A percentile compares a stretch with the other conserved stretches of the same genome.
Evolutionary conservation across 1,139 yeast genomes (phyloP).

Genomic region (Kluyveromyces sp.): DNA sequence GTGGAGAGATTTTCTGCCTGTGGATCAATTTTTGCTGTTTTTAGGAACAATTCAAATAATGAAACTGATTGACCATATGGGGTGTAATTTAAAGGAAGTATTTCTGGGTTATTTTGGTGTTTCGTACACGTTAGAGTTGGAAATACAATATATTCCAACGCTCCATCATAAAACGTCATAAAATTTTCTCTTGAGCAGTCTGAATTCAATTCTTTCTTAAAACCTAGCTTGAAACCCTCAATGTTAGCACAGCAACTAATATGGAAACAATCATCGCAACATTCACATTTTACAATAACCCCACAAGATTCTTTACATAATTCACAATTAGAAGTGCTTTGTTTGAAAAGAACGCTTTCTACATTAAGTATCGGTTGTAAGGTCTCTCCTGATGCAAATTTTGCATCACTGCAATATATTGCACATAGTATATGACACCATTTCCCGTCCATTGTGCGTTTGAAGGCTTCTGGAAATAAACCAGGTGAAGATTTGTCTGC

Average conservation of each 20-base stretch:
- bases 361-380: conserved; percentile 40
- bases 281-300: conserved; percentile 36
- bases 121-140: conserved; percentile 17
- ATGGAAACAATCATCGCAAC: conserved; percentile 42
- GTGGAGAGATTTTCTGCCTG: neutral
- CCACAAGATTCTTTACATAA: conserved; percentile 40
- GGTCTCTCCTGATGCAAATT: conserved; percentile 34
- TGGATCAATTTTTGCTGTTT: conserved; percentile 9
- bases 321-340: conserved; percentile 28
- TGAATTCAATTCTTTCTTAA: conserved; percentile 22
- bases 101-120: conserved; percentile 9
- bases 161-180: conserved; percentile 2
- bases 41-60: conserved; percentile 12
- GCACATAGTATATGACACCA: conserved; percentile 87
- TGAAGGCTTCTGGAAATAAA: conserved; percentile 57
- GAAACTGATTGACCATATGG: conserved; percentile 3
- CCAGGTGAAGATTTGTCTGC: conserved; percentile 36
- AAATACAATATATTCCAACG: conserved; percentile 4
- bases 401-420: conserved; percentile 39
- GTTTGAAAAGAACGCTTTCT: conserved; percentile 21
- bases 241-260: conserved; percentile 60
- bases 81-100: conserved; percentile 7
- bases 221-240: conserved; percentile 39
- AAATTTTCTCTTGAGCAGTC: neutral
- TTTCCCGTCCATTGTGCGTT: conserved; percentile 57